A percentile compares a stretch with the other conserved stretches of the same genome.
These are phyloP conservation scores for Ensete ventricosum DNA, from an alignment of 176 grass and related monocot species.

Conservation along the genomic window DNA sequence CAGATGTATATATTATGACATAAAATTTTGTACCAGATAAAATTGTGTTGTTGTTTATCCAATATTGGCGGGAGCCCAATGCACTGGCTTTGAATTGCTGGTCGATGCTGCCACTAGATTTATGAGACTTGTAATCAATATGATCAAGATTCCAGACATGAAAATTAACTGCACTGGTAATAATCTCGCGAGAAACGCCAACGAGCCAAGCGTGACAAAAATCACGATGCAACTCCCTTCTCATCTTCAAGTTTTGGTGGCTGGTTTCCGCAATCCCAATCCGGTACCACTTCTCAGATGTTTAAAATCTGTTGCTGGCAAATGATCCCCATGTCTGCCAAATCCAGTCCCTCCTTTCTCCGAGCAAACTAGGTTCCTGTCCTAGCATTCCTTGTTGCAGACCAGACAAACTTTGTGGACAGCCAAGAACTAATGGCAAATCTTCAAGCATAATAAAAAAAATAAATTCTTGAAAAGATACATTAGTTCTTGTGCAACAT, in stretches of 20 bases:
- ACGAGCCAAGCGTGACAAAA: too few species aligned
- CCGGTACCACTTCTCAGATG: constrained; percentile 81
- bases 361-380: constrained; percentile 62
- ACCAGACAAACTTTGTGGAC: constrained; percentile 59
- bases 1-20: too few species aligned
- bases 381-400: constrained; percentile 74
- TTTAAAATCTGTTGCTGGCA: constrained; percentile 80
- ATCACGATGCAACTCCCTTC: background rate
- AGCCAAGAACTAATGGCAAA: constrained; percentile 68
- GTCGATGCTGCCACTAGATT: too few species aligned
- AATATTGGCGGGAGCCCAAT: too few species aligned
- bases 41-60: too few species aligned
- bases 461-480: constrained; percentile 41
- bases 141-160: too few species aligned
- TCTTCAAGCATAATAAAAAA: constrained; percentile 52
- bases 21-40: too few species aligned
- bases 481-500: too few species aligned
- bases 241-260: constrained; percentile 27
- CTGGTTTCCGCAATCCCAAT: constrained; percentile 73
- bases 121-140: too few species aligned
- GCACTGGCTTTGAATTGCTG: too few species aligned
- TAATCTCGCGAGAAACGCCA: too few species aligned
- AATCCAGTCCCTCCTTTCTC: constrained; percentile 98
- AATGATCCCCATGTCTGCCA: constrained; percentile 46
- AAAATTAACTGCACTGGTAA: too few species aligned